These are phyloP conservation scores for Mucor saturninus DNA, from an alignment of 371 early-diverging fungal species.

Conservation along the genomic window DNA sequence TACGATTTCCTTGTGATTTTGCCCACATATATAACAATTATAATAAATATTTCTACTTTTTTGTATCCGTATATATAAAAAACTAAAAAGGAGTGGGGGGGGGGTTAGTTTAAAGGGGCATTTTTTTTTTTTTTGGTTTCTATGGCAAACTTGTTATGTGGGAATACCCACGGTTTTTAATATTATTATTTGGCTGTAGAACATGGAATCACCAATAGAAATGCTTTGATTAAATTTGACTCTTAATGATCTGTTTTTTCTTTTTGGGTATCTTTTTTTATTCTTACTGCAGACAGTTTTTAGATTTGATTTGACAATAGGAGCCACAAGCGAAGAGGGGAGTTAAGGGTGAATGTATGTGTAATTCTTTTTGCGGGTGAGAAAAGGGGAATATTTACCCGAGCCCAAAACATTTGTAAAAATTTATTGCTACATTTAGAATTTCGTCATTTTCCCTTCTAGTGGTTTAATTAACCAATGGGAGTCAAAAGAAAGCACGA, in stretches of 20 bases:
- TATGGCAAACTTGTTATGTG: no score
- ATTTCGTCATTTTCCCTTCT: constrained; percentile 19
- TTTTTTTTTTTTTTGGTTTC: no score
- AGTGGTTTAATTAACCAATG: constrained; percentile 19
- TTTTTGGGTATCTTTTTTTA: neutral
- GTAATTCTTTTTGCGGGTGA: neutral
- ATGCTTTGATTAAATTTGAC: neutral
- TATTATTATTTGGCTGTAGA: no score
- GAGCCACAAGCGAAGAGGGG: neutral
- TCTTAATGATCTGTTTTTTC: neutral
- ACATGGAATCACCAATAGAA: neutral
- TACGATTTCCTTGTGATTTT: constrained; percentile 2
- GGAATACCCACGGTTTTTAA: no score
- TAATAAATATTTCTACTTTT: no score
- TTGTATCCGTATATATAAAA: no score
- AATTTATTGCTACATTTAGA: constrained; percentile 16
- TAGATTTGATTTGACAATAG: no score
- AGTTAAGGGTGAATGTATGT: neutral
- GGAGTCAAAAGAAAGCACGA: constrained; percentile 23
- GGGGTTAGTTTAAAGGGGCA: no score
- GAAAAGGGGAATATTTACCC: constrained; percentile 6
- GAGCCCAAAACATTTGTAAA: neutral
- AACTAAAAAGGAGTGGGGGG: no score
- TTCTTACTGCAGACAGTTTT: neutral
- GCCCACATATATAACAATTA: neutral